A percentile compares a stretch with the other conserved stretches of the same genome.
Evolutionary conservation across 2,329 filamentous ascomycete species (phyloP).

Genomic region (Colletotrichum cuscutae): DNA sequence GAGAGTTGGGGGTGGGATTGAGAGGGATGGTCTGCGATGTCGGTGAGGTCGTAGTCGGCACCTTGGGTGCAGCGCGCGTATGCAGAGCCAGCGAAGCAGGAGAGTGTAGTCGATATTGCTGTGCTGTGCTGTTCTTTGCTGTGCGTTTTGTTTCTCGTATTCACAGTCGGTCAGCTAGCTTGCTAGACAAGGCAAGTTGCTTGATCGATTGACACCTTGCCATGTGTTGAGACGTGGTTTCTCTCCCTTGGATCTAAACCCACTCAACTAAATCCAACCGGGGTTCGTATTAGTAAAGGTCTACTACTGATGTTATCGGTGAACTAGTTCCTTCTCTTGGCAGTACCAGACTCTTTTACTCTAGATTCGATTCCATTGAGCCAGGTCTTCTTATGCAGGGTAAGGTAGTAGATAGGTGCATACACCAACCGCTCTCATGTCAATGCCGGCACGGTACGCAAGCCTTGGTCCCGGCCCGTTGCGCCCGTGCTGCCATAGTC

Average conservation of each 20-base stretch:
- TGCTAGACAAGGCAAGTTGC: neutral
- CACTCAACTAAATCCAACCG: neutral
- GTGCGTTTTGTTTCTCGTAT: conserved; percentile 9
- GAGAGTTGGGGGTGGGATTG: neutral
- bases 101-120: neutral
- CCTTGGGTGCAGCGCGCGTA: neutral
- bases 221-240: neutral
- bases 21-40: conserved; percentile 1
- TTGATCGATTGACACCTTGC: neutral
- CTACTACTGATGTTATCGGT: neutral
- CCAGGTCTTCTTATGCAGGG: neutral
- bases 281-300: neutral
- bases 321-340: too few relatives aligned
- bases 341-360: neutral
- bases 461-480: neutral
- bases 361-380: neutral
- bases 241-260: neutral
- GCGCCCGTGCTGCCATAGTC: neutral
- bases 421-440: neutral
- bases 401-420: neutral
- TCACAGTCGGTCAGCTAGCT: neutral
- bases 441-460: neutral
- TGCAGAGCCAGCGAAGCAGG: conserved; percentile 12
- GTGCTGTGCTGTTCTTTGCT: neutral
- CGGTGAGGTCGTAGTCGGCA: conserved; percentile 10